Evolutionary conservation across 2,329 filamentous ascomycete genomes (phyloP), one percentile per base, ranked within the genome.

Genomic region (Bertia moriformis): DNA sequence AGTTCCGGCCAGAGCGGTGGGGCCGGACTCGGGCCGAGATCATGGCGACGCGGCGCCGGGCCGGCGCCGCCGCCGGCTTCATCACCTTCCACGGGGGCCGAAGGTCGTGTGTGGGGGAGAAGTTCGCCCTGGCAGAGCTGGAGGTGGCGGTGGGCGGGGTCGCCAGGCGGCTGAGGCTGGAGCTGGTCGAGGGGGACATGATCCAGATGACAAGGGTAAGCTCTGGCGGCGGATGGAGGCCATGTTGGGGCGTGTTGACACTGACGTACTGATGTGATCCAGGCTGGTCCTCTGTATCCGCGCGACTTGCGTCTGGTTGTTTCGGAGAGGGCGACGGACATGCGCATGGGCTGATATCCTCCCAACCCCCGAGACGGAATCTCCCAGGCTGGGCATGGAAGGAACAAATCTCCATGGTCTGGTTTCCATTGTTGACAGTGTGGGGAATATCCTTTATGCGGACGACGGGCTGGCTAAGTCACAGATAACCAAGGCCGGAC

Each of bases 21-120:
- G 36, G 36, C 36, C 10, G 18, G 7, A 22, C 7, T 14, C 10
- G 18, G 13, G 12, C 7, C 13, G 17, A 19, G 36, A 19, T 38
- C 5, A 4, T 10, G 36, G 19, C 5, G 17, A 18, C 7, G 7
- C 18, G 7, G 7, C 12, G 18, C 13, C 7, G 19, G 19, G 17
- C 32, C 7, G 17, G 17, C 14, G 7, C 14, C 32, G 15, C 10
- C 10, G 32, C 7, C 14, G 32, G 14, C 14, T 36, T 36, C 32
- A 36, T 36, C 14, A 36, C 32, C 7, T 36, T 36, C 32, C 32
- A 36, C 14, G 32, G 32, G 14, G 45, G 45, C 2, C 42, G 40
- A 13, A 19, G 44, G 18, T 40, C 39, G 14, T 47, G 44, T 19
- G 37, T 44, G n/a, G 45, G 40, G 5, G 38, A 44, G 32, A 41